Evolutionary conservation across 805 yeast genomes (phyloP).

Genomic region (Ogataea nonfermentans): DNA sequence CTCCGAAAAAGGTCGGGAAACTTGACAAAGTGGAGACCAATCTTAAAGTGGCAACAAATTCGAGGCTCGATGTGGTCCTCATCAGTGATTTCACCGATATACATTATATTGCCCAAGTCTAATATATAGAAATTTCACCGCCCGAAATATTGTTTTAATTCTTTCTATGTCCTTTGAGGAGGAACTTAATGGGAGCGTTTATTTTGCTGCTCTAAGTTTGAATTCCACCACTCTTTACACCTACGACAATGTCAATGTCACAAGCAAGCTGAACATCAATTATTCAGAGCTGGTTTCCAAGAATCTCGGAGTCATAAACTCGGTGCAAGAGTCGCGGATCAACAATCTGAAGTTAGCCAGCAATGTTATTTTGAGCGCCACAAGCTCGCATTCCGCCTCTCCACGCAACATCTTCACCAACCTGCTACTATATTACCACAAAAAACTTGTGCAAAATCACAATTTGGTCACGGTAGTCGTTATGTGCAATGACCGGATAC

Average conservation of each 20-base stretch:
- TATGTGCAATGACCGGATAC: conserved; percentile 43
- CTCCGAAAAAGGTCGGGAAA: conserved; percentile 44
- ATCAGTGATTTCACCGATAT: conserved; percentile 70
- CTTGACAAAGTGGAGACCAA: conserved; percentile 35
- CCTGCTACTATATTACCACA: conserved; percentile 46
- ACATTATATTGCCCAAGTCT: conserved; percentile 17
- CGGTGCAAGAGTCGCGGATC: conserved; percentile 37
- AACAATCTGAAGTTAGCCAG: conserved; percentile 28
- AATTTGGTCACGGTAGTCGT: conserved; percentile 54
- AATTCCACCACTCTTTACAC: conserved; percentile 62
- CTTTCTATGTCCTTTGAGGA: conserved; percentile 7
- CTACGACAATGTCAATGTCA: conserved; percentile 47
- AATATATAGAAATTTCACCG: conserved; percentile 4
- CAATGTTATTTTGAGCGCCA: conserved; percentile 20
- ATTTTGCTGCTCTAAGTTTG: conserved; percentile 32
- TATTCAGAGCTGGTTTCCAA: conserved; percentile 53
- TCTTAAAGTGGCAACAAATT: not conserved
- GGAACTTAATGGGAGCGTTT: conserved; percentile 18
- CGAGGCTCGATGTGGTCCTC: conserved; percentile 44
- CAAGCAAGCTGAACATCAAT: conserved; percentile 43
- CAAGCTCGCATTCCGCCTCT: conserved; percentile 28
- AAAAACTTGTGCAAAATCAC: conserved; percentile 40
- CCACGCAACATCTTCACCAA: conserved; percentile 32
- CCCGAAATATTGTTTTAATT: not conserved
- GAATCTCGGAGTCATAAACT: conserved; percentile 53